Percentiles rank a stretch among this genome's conserved stretches.
Evolutionary conservation across 768 basidiomycete species (phyloP).

Genomic region (Gloeophyllum trabeum): DNA sequence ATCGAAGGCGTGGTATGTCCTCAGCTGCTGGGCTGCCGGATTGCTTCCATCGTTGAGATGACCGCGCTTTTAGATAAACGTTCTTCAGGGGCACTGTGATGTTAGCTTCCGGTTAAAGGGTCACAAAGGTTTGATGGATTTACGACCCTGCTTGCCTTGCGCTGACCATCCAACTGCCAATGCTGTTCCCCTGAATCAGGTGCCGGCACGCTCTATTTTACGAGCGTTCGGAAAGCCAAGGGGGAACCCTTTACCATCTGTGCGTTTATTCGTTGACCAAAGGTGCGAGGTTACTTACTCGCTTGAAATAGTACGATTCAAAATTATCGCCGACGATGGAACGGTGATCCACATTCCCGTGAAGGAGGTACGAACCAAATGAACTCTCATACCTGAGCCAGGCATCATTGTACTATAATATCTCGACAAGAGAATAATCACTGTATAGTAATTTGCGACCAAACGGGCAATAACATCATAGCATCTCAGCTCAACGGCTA

Average conservation of each 20-base stretch:
- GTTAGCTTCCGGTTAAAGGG: conserved; percentile 69
- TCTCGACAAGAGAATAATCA: no score
- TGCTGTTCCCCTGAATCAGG: conserved; percentile 22
- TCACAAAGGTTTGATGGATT: conserved; percentile 36
- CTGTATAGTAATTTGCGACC: no score
- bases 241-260: conserved; percentile 58
- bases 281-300: conserved; percentile 1
- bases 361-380: background rate
- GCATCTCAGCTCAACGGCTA: background rate
- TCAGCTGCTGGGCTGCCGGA: background rate
- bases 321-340: conserved; percentile 55
- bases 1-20: conserved; percentile 54
- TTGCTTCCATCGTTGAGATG: background rate
- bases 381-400: no score
- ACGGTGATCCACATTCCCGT: conserved; percentile 34
- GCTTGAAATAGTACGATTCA: conserved; percentile 42
- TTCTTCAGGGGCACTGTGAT: conserved; percentile 68
- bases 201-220: conserved; percentile 73
- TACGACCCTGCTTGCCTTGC: no score
- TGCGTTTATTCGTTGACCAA: conserved; percentile 23
- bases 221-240: conserved; percentile 69
- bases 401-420: no score
- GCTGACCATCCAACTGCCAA: no score
- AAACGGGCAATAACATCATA: background rate
- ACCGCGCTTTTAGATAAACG: conserved; percentile 41